Base-by-base conservation (phyloP, 2,329 filamentous ascomycete genomes). In the Pseudogymnoascus sp. region DNA sequence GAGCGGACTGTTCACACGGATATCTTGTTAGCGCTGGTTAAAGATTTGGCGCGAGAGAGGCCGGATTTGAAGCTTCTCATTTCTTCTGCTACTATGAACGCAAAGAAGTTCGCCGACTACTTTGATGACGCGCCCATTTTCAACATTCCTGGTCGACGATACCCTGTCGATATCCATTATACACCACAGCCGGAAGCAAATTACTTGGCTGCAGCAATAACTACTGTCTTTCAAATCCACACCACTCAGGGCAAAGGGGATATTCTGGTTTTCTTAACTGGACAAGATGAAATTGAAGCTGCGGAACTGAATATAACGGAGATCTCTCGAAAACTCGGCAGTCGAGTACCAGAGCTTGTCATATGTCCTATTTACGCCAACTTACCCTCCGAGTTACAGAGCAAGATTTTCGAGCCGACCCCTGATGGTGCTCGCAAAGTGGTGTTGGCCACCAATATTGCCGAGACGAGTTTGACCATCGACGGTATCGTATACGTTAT, bases 401-500 rank as follows among this genome's bases (percentile, higher is more conserved):
- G 88, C 58, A 93, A 93, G 72, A 96, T 97, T 67, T 99, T 99
- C 70, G 91, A 96, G 69, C 92, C 92, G 0, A 96, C 93, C 0
- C 93, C 94, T 0, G 84, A 88, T 0, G 87, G 87, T 15, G 87
- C 89, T 0, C 84, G 94, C 29, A 99, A 97, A 72, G 91, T 97
- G 0, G 91, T 99, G 0, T 77, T 97, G 37, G 92, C 93, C 0
- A 97, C 94, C 2, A 99, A 99, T 72, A 97, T 99, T 73, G 94
- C 94, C 2, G 94, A 99, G 74, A 99, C 94, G 0, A 92, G 87
- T 78, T 77, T 99, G 70, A 99, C 94, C 0, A 96, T 99, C 63
- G 92, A 97, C 72, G 93, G 92, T 13, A 96, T 97, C 64, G 89
- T 93, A 7, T 97, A 95, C 72, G 94, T 97, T 36, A 96, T 97